phyloP scores from a whole-genome alignment of 2,329 filamentous ascomycete genomes.

The Ophiostoma himal-ulmi region DNA sequence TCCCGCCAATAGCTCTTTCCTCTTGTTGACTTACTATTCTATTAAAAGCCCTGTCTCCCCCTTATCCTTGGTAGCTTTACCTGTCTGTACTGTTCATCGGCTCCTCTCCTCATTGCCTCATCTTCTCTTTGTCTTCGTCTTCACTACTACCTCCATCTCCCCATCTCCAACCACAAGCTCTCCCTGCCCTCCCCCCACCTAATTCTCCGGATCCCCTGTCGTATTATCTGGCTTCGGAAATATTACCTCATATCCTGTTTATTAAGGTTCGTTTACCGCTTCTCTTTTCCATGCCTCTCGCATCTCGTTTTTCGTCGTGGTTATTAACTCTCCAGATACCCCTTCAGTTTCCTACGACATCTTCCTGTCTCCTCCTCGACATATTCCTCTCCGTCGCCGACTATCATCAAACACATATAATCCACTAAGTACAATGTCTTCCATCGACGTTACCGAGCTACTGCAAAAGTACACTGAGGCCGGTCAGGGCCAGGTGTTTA shows the following conservation, averaged over 20 bases:
- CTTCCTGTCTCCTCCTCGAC: background rate
- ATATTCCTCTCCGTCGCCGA: background rate
- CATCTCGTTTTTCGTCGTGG: background rate
- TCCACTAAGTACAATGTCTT: conserved; percentile 14
- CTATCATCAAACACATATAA: background rate
- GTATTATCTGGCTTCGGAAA: background rate
- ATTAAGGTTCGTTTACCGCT: conserved; percentile 10
- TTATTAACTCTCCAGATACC: conserved; percentile 3
- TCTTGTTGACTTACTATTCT: background rate
- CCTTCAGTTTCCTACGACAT: background rate
- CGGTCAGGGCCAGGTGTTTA: conserved; percentile 74
- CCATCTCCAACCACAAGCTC: background rate
- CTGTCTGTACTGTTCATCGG: background rate
- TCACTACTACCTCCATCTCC: background rate
- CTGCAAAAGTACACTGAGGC: conserved; percentile 68
- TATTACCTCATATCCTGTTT: background rate
- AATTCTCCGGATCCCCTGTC: background rate
- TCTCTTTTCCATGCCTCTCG: background rate
- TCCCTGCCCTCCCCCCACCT: background rate
- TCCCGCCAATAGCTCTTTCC: background rate
- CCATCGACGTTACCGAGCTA: conserved; percentile 54
- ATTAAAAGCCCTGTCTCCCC: background rate
- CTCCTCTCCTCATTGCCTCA: background rate
- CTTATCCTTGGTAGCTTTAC: background rate
- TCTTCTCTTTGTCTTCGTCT: background rate